A percentile compares a stretch with the other conserved stretches of the same genome.
Evolutionary conservation across 257 asterid species (phyloP).

Genomic region (Nicotiana otophora): DNA sequence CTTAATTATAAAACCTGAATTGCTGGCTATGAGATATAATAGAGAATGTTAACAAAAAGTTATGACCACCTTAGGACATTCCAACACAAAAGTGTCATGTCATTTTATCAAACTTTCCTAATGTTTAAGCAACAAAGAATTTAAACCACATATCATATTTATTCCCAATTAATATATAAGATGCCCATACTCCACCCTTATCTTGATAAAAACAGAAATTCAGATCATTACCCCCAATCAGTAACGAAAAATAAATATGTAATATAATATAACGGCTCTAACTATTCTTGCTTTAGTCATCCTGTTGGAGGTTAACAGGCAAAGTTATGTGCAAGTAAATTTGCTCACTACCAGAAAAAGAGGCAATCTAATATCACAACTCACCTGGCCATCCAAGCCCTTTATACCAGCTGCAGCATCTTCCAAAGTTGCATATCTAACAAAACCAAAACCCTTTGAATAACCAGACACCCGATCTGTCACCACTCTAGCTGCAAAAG

Average conservation of each 20-base stretch:
- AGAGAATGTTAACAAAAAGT: too few relatives aligned
- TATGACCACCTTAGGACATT: too few relatives aligned
- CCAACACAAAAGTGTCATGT: too few relatives aligned
- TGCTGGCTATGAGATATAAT: too few relatives aligned
- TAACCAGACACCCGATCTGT: slow-evolving; percentile 70
- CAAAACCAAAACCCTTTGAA: slow-evolving; percentile 93
- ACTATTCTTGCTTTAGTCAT: not conserved
- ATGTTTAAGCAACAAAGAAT: not conserved
- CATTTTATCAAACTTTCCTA: not conserved
- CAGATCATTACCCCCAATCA: not conserved
- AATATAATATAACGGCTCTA: not conserved
- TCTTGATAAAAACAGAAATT: not conserved
- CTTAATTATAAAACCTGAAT: too few relatives aligned
- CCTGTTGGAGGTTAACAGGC: not conserved
- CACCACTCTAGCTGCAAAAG: slow-evolving; percentile 75
- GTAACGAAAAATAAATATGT: not conserved
- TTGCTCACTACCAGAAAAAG: not conserved
- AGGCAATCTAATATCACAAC: not conserved
- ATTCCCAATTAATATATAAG: not conserved
- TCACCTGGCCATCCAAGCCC: slow-evolving; percentile 93
- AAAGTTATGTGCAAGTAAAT: not conserved
- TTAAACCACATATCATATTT: not conserved
- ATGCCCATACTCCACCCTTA: not conserved
- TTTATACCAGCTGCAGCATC: slow-evolving; percentile 67
- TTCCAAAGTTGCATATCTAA: slow-evolving; percentile 53